phyloP scores from a whole-genome alignment of 2,329 filamentous ascomycete species.

The Raffaelea arxii region DNA sequence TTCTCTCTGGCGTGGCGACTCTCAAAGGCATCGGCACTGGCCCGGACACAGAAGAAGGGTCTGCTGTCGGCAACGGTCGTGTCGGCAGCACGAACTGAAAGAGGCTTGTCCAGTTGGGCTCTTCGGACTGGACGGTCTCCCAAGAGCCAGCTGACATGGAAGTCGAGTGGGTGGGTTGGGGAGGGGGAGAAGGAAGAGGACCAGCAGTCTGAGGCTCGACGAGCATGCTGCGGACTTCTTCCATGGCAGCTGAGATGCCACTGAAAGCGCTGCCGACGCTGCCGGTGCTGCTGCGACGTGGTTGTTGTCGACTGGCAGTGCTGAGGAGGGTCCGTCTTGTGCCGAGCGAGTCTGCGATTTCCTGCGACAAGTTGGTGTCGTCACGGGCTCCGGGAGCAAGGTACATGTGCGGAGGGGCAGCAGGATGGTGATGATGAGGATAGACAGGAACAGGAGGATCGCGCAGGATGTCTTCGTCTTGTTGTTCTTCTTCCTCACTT shows the following conservation, averaged over 20 bases:
- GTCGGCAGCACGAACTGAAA: slow-evolving; percentile 6
- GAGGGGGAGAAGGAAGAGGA: neutral
- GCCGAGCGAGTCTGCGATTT: slow-evolving; percentile 12
- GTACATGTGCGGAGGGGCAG: neutral
- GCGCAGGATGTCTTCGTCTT: slow-evolving; percentile 4
- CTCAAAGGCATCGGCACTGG: no score
- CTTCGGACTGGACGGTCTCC: slow-evolving; percentile 11
- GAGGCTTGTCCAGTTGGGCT: slow-evolving; percentile 13
- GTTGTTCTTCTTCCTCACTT: neutral
- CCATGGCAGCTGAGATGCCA: neutral
- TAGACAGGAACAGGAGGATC: slow-evolving; percentile 9
- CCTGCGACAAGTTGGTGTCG: slow-evolving; percentile 6
- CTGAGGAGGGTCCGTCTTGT: no score
- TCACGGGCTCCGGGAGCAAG: neutral
- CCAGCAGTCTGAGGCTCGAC: neutral
- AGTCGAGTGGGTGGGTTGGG: neutral
- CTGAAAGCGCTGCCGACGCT: neutral
- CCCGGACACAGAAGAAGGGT: no score
- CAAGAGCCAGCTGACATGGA: slow-evolving; percentile 10
- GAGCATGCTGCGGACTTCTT: neutral
- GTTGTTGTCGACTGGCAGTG: neutral
- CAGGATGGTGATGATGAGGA: no score
- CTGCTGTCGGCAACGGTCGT: neutral
- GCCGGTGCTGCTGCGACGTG: neutral
- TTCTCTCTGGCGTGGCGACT: no score